These are phyloP conservation scores for Chenopodium suecicum DNA, from an alignment of 148 eudicot species.

Conservation along the genomic window DNA sequence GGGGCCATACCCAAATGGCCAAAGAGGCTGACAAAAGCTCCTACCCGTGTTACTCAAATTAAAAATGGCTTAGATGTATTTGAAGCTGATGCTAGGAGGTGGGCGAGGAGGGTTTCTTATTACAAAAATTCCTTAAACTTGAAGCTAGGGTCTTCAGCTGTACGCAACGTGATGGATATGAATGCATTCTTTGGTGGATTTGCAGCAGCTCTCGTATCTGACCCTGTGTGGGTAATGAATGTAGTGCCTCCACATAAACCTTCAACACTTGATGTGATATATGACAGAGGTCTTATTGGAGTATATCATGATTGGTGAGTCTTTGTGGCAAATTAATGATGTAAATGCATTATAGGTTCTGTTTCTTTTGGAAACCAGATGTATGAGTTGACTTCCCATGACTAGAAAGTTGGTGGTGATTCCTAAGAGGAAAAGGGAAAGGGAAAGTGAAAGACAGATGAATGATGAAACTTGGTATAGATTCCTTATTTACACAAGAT, in stretches of 20 bases:
- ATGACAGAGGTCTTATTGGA: conserved; percentile 91
- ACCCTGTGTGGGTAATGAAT: conserved; percentile 99
- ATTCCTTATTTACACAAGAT: not conserved
- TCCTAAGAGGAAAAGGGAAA: not conserved
- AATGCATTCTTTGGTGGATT: conserved; percentile 96
- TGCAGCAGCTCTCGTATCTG: conserved; percentile 80
- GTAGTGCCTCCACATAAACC: conserved; percentile 82
- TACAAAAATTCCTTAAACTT: conserved; percentile 72
- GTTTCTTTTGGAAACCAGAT: conserved; percentile 1
- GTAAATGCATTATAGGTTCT: not conserved
- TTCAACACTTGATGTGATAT: conserved; percentile 77
- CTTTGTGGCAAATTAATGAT: conserved; percentile 14
- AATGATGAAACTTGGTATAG: not conserved
- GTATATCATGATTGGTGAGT: conserved; percentile 95
- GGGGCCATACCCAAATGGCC: conserved; percentile 95
- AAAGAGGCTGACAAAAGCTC: conserved; percentile 69
- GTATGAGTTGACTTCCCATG: not conserved
- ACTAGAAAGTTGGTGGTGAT: not conserved
- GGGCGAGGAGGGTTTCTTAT: conserved; percentile 74
- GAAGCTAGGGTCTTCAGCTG: conserved; percentile 69
- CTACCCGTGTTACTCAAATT: conserved; percentile 64
- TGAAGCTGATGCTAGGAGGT: conserved; percentile 78
- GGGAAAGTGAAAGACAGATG: not conserved
- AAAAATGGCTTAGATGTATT: conserved; percentile 79
- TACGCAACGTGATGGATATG: conserved; percentile 98